Base-by-base conservation (phyloP, 495 filamentous ascomycete genomes). In the Penicillium verhagenii region DNA sequence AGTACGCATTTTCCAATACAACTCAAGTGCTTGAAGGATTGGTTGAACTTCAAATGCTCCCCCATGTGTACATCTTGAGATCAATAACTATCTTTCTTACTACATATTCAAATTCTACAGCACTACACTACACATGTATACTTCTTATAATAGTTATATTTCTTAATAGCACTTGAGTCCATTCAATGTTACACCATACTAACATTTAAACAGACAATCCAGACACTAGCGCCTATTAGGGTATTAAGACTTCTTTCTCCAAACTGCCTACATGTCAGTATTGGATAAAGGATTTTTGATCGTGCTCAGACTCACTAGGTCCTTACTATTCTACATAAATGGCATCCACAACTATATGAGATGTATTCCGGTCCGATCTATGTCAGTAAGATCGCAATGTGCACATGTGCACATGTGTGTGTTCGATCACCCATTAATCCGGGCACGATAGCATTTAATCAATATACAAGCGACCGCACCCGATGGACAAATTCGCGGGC, bases 401-500 rank as follows among this genome's bases (percentile, higher is more conserved):
- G 52, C 14, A n/a, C n/a, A n/a, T n/a, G n/a, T n/a, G n/a, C n/a
- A n/a, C n/a, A n/a, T n/a, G n/a, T n/a, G n/a, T n/a, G n/a, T n/a
- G 52, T 29, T 24, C 20, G 16, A 25, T 45, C 42, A 6, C 42
- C 20, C 6, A 49, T 49, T 2, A 28, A 56, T 4, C 54, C 47
- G 16, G 47, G 54, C 5, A 33, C 40, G 18, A 56, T 57, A 31
- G 54, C 47, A 57, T 57, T 57, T 28, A 57, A 35, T 31, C 47
- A 26, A 39, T 57, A 42, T 3, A 57, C 54, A 4, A 57, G 54
- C 43, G 52, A 35, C 40, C 54, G 39, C 14, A 57, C 47, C 23
- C 47, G 54, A 29, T 57, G 47, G 38, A 52, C 54, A 26, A 57
- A 52, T 33, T 57, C 54, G 16, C 54, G 40, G 24, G 54, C 39